These are phyloP conservation scores for Tricholoma matsutake DNA, from an alignment of 768 basidiomycete species.

Conservation along the genomic window DNA sequence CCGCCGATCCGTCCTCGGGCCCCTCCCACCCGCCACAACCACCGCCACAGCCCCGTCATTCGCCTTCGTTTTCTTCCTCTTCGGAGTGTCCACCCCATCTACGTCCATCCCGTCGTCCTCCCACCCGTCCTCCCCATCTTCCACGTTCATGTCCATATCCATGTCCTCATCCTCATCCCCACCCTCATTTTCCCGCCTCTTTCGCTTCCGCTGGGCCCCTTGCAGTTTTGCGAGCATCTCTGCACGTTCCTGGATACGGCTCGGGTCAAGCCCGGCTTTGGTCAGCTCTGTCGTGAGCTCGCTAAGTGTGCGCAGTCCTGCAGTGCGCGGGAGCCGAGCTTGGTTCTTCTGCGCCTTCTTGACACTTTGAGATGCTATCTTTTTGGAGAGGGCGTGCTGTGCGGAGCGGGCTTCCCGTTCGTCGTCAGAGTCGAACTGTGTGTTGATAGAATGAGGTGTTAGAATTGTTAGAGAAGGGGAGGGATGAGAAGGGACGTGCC, in stretches of 20 bases:
- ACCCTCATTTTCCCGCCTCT: conserved; percentile 50
- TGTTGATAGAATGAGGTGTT: conserved; percentile 1
- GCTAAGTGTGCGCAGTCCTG: conserved; percentile 61
- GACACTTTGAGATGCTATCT: conserved; percentile 67
- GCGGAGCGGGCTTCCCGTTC: conserved; percentile 73
- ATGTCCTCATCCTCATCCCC: conserved; percentile 43
- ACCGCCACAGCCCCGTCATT: conserved; percentile 57
- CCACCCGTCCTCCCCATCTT: conserved; percentile 35
- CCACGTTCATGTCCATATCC: conserved; percentile 45
- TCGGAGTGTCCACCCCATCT: conserved; percentile 46
- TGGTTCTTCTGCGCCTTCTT: conserved; percentile 91
- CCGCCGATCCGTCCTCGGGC: conserved; percentile 70
- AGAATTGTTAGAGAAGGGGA: background rate
- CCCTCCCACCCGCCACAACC: conserved; percentile 45
- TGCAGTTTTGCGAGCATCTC: conserved; percentile 73
- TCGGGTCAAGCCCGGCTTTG: conserved; percentile 88
- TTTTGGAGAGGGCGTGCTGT: conserved; percentile 54
- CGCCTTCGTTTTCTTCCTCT: conserved; percentile 58
- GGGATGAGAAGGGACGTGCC: conserved; percentile 38
- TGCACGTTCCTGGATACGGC: conserved; percentile 86
- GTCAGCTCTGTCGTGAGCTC: conserved; percentile 82
- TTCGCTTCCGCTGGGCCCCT: conserved; percentile 69
- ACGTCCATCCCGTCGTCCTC: conserved; percentile 44
- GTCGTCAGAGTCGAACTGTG: conserved; percentile 66
- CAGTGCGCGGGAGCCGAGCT: conserved; percentile 73